Evolutionary conservation across 768 basidiomycete genomes (phyloP), one percentile per base, ranked within the genome.

Genomic region (Lentinula guzmanii): DNA sequence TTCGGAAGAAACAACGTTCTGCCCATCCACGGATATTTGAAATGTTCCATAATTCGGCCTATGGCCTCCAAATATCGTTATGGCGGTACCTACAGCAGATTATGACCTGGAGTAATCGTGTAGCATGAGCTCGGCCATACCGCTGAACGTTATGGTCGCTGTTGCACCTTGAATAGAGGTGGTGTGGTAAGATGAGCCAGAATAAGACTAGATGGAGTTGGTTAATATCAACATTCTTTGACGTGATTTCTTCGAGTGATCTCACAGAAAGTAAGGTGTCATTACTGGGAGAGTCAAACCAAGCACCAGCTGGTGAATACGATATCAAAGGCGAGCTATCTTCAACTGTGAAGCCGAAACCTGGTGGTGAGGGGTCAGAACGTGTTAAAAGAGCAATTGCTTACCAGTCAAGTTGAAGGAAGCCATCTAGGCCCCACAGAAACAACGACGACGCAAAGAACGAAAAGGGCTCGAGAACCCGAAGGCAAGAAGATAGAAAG

Each of bases 291-390:
- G 77, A 71, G 68, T 82, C 81, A 51, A 68, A 67, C 83, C 83
- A 85, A 61, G 81, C 79, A 61, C 74, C 78, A 66, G 70, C 68
- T 61, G 83, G 83, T 34, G 71, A 68, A 65, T 84, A 86, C 61
- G 74, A 66, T 67, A 85, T 76, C 61, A 84, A 73, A 69, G 83
- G 81, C 63, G 83, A 83, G 68, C 76, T 72, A 66, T 85, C 83
- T 66, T 85, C 83, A 67, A 81, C 85, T 86, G 62, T n/a, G 52
- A 16, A 46, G 45, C 11, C 11, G 13, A 16, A 15, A 10, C 2
- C 2, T 43, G 42, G 8, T 41, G 21, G 24, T 31, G 55, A 33
- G 55, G 1, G 13, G 10, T 8, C 31, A 52, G 31, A 13, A 21
- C 10, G n/a, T 11, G 11, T 16, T 15, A 28, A 9, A 21, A 41